Conservation (phyloP, 108 stramenopile genomes). For the Conticribra weissflogii region DNA sequence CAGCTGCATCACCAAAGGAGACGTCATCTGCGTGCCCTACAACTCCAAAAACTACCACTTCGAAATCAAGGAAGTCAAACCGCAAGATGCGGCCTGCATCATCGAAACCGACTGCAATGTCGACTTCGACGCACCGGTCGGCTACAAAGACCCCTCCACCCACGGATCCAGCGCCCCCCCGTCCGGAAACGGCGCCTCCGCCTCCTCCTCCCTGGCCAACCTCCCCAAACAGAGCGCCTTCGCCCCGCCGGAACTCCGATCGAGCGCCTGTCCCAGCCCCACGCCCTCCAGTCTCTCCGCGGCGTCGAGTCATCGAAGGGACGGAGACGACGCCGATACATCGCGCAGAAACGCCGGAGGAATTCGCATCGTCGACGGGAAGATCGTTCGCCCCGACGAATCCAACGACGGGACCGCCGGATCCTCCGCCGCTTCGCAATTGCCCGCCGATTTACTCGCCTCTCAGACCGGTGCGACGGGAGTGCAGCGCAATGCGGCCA, state of each 20-base stretch:
- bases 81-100: slow-evolving; percentile 91
- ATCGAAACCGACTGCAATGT: slow-evolving; percentile 96
- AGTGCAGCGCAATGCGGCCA: slow-evolving; percentile 86
- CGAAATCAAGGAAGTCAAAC: slow-evolving; percentile 92
- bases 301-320: slow-evolving; percentile 20
- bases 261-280: slow-evolving; percentile 73
- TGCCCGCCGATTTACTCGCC: slow-evolving; percentile 55
- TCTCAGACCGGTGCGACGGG: slow-evolving; percentile 80
- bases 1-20: slow-evolving; percentile 97
- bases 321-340: slow-evolving; percentile 43
- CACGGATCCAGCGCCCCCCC: slow-evolving; percentile 8
- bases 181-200: slow-evolving; percentile 23
- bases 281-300: slow-evolving; percentile 51
- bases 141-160: slow-evolving; percentile 79
- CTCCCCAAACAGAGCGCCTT: slow-evolving; percentile 56
- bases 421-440: slow-evolving; percentile 17
- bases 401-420: slow-evolving; percentile 7
- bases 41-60: slow-evolving; percentile 96
- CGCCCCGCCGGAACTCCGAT: slow-evolving; percentile 42
- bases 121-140: slow-evolving; percentile 95
- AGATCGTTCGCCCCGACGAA: slow-evolving; percentile 75
- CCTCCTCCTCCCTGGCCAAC: slow-evolving; percentile 33
- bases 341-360: slow-evolving; percentile 41
- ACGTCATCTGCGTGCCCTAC: slow-evolving; percentile 97
- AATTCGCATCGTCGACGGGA: slow-evolving; percentile 79